Evolutionary conservation across 2,329 filamentous ascomycete genomes (phyloP).

Genomic region (Canariomyces notabilis): DNA sequence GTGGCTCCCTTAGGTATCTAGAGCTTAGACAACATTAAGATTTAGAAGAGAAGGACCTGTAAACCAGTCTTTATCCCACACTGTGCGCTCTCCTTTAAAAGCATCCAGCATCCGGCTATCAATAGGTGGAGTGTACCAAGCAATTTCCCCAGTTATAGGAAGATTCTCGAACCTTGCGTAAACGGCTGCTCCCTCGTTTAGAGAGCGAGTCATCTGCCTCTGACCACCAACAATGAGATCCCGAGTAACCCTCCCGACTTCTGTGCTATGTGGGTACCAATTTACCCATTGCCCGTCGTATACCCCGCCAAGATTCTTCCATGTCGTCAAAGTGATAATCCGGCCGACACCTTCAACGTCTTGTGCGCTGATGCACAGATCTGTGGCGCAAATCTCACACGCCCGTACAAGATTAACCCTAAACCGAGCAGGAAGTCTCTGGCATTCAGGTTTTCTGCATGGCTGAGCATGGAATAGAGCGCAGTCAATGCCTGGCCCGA

Average conservation of each 20-base stretch:
- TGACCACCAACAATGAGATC: too few relatives aligned
- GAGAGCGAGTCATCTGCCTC: too few relatives aligned
- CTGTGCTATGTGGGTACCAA: background rate
- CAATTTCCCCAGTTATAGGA: too few relatives aligned
- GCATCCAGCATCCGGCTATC: too few relatives aligned
- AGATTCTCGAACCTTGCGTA: too few relatives aligned
- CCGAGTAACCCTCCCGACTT: background rate
- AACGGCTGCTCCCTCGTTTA: too few relatives aligned
- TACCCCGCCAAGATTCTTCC: conserved; percentile 1
- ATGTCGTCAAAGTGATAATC: background rate
- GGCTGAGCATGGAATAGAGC: background rate
- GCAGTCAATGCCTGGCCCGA: background rate
- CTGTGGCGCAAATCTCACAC: conserved; percentile 2
- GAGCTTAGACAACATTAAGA: too few relatives aligned
- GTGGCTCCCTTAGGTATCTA: too few relatives aligned
- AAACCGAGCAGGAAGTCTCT: background rate
- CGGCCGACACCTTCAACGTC: conserved; percentile 1
- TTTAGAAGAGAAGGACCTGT: too few relatives aligned
- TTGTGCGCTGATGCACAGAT: conserved; percentile 5
- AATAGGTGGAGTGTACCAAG: too few relatives aligned
- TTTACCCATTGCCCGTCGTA: background rate
- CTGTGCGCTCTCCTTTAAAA: too few relatives aligned
- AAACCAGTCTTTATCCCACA: too few relatives aligned
- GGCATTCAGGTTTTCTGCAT: background rate
- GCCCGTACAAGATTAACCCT: conserved; percentile 2